Percentiles rank a stretch among this genome's conserved stretches.
Conservation (phyloP, 1,284 basidiomycete genomes). For the Austroboletus niveus region DNA sequence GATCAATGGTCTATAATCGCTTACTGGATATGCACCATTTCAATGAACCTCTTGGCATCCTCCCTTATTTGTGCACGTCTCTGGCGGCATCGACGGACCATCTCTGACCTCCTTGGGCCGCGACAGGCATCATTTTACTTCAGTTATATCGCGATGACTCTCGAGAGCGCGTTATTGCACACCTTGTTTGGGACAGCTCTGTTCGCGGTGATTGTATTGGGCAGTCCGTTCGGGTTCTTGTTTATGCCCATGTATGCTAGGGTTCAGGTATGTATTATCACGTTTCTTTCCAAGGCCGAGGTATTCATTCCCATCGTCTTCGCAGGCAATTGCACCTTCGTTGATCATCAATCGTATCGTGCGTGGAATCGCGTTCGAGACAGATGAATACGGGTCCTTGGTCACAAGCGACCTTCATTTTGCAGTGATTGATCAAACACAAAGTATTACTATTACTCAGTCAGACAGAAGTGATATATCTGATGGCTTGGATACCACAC, state of each 20-base stretch:
- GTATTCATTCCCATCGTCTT: not conserved
- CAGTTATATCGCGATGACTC: not conserved
- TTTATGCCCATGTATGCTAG: slow-evolving; percentile 11
- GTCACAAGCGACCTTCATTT: not conserved
- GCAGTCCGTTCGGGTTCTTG: slow-evolving; percentile 15
- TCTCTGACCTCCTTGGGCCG: slow-evolving; percentile 8
- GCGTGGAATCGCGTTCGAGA: not conserved
- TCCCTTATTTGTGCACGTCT: slow-evolving; percentile 14
- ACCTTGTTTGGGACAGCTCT: slow-evolving; percentile 10
- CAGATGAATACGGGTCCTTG: not conserved
- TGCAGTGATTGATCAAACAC: not conserved
- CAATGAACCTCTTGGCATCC: slow-evolving; percentile 17
- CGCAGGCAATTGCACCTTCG: not conserved
- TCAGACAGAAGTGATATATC: not conserved
- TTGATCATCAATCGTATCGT: not conserved
- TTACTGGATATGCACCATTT: slow-evolving; percentile 15
- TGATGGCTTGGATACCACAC: not conserved
- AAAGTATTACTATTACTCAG: not conserved
- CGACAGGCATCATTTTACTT: slow-evolving; percentile 19
- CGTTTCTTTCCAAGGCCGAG: no score
- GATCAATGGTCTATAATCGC: slow-evolving; percentile 13
- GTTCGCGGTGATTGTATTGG: slow-evolving; percentile 11
- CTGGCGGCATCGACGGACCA: slow-evolving; percentile 13
- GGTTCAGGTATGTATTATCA: slow-evolving; percentile 13
- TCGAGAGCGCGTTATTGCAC: slow-evolving; percentile 4